Conservation (phyloP, 306 rosid species). For the Casuarina equisetifolia region DNA sequence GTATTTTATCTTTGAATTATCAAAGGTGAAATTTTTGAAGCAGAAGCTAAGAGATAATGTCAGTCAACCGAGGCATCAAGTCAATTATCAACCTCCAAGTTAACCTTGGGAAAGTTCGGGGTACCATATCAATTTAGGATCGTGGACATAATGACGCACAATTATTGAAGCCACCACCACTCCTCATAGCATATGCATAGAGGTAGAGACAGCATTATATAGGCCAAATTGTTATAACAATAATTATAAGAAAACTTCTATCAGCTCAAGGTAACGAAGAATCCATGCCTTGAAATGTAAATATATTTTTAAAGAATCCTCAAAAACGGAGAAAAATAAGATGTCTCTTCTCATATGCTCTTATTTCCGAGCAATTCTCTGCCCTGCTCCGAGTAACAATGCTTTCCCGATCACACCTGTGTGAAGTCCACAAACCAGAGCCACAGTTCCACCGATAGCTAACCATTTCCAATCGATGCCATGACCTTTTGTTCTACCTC, state of each 20-base stretch:
- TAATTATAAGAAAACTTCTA: not conserved
- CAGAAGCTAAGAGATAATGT: no score
- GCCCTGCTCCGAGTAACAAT: constrained; percentile 86
- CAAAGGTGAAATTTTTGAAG: no score
- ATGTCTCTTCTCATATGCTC: constrained; percentile 22
- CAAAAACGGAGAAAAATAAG: constrained; percentile 23
- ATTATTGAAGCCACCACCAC: no score
- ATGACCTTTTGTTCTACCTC: constrained; percentile 33
- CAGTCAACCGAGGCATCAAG: no score
- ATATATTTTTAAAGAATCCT: not conserved
- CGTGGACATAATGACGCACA: no score
- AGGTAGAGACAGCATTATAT: not conserved
- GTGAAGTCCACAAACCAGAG: constrained; percentile 88
- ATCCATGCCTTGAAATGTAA: not conserved
- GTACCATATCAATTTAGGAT: no score
- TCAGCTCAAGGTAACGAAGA: not conserved
- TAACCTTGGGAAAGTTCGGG: no score
- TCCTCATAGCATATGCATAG: not conserved
- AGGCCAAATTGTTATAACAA: not conserved
- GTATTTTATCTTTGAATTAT: no score
- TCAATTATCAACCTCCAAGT: no score
- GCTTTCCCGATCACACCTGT: constrained; percentile 76
- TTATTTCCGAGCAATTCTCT: constrained; percentile 73
- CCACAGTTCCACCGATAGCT: constrained; percentile 86
- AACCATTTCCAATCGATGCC: constrained; percentile 97